Evolutionary conservation across 495 filamentous ascomycete genomes (phyloP).

Genomic region (Tetracladium marchalianum): DNA sequence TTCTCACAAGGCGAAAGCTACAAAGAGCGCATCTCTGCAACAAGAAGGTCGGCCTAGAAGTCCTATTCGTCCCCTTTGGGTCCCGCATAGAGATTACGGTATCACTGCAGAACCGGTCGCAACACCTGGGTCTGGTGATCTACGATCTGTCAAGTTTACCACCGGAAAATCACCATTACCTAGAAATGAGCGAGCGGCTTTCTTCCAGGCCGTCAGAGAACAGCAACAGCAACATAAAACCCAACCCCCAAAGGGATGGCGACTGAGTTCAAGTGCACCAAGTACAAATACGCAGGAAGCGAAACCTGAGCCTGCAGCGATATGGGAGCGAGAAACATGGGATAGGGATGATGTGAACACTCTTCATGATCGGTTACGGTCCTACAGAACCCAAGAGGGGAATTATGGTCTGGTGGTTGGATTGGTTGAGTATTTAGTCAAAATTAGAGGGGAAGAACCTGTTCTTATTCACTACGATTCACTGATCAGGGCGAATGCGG

Average conservation of each 20-base stretch:
- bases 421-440: conserved; percentile 48
- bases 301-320: conserved; percentile 4
- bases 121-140: too few relatives aligned
- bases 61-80: too few relatives aligned
- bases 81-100: too few relatives aligned
- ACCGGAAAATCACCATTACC: too few relatives aligned
- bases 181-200: too few relatives aligned
- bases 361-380: conserved; percentile 38
- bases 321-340: conserved; percentile 19
- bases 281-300: conserved; percentile 7
- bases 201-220: neutral
- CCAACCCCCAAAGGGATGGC: too few relatives aligned
- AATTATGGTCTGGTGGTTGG: conserved; percentile 26
- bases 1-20: too few relatives aligned
- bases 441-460: conserved; percentile 50
- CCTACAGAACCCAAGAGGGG: conserved; percentile 20
- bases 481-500: conserved; percentile 60
- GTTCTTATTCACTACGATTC: conserved; percentile 59
- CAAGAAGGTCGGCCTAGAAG: too few relatives aligned
- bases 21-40: too few relatives aligned
- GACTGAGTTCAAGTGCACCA: neutral
- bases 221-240: neutral
- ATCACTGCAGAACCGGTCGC: too few relatives aligned
- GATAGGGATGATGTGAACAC: conserved; percentile 2
- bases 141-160: too few relatives aligned